A percentile compares a stretch with the other conserved stretches of the same genome.
Evolutionary conservation across 768 basidiomycete genomes (phyloP).

Genomic region (Polyporus arcularius): DNA sequence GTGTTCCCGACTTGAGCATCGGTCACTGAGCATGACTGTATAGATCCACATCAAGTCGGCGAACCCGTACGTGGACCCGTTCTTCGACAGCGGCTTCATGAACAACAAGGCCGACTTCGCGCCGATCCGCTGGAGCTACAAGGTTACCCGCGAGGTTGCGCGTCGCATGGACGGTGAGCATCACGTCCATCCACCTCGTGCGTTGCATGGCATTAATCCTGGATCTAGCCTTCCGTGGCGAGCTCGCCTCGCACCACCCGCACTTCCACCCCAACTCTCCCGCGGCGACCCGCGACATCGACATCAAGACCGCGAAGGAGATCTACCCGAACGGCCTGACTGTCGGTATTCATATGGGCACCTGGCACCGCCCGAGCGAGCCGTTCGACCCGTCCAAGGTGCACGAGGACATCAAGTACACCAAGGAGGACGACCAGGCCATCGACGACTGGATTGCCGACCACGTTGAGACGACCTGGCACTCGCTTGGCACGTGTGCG

Average conservation of each 20-base stretch:
- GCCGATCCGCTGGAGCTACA: conserved; percentile 77
- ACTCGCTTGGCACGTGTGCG: conserved; percentile 56
- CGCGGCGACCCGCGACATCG: conserved; percentile 61
- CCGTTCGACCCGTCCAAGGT: conserved; percentile 55
- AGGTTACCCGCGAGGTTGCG: conserved; percentile 72
- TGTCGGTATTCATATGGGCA: conserved; percentile 74
- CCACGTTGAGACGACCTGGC: conserved; percentile 80
- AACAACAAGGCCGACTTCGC: conserved; percentile 78
- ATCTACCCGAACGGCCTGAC: conserved; percentile 61
- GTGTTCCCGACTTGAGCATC: neutral
- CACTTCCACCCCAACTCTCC: conserved; percentile 72
- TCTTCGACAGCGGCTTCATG: conserved; percentile 78
- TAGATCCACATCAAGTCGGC: conserved; percentile 64
- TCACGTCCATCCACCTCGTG: neutral
- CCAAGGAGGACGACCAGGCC: conserved; percentile 66
- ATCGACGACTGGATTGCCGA: conserved; percentile 72
- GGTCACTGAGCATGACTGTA: neutral
- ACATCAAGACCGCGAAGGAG: conserved; percentile 66
- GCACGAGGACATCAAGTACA: conserved; percentile 67
- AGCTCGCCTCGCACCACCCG: conserved; percentile 71
- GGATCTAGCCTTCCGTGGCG: conserved; percentile 62
- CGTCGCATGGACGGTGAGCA: conserved; percentile 66
- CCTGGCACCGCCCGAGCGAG: conserved; percentile 62
- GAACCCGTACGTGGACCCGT: conserved; percentile 63
- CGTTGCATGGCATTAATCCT: neutral